Percentiles rank a stretch among this genome's conserved stretches.
phyloP scores from a whole-genome alignment of 176 grass and related monocot genomes.

The Puccinellia tenuiflora region DNA sequence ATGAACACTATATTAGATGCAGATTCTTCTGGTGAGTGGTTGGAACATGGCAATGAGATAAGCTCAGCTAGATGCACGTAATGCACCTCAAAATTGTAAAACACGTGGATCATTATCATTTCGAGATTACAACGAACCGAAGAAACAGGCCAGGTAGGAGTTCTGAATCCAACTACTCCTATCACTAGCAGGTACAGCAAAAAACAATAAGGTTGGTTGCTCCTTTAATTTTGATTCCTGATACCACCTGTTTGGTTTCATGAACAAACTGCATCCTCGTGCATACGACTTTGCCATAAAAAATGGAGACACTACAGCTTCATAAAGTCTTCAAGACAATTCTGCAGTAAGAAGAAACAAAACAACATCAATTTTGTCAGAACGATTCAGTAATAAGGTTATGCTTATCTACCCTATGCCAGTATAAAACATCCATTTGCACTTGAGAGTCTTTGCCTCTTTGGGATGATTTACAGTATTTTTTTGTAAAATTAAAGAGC shows the following conservation, averaged over 20 bases:
- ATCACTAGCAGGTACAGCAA: not conserved
- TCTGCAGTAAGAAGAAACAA: constrained; percentile 7
- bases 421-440: not conserved
- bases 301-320: constrained; percentile 5
- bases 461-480: not conserved
- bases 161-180: not conserved
- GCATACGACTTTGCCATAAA: constrained; percentile 4
- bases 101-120: not conserved
- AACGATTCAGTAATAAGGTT: constrained; percentile 23
- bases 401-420: not conserved
- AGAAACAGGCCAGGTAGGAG: not conserved
- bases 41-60: constrained; percentile 10
- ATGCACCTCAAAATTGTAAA: not conserved
- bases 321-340: not conserved
- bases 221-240: not conserved
- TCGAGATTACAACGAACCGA: not conserved
- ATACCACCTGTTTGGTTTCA: not conserved
- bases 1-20: not conserved
- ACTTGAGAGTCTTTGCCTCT: not conserved
- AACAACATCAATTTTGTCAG: constrained; percentile 24
- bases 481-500: not conserved
- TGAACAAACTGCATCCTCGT: not conserved
- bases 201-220: not conserved
- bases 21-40: constrained; percentile 17
- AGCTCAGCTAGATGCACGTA: not conserved